Conservation (phyloP, 1,139 yeast species). For the Saccharomyces hybrid region DNA sequence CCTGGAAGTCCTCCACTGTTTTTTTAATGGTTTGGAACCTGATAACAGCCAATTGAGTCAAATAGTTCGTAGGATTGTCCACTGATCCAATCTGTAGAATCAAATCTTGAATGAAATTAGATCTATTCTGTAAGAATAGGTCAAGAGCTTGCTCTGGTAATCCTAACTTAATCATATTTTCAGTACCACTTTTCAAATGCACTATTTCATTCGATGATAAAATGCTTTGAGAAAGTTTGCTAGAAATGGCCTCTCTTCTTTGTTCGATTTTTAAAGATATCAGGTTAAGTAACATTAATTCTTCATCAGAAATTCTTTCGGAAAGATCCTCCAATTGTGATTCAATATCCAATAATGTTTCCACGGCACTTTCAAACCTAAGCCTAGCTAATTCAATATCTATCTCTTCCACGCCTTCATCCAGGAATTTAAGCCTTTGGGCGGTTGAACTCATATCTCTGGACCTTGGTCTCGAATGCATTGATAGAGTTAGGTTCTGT, state of each 20-base stretch:
- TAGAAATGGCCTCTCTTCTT: conserved; percentile 29
- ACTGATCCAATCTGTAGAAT: conserved; percentile 43
- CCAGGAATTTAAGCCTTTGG: conserved; percentile 18
- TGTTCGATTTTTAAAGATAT: conserved; percentile 36
- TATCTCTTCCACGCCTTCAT: conserved; percentile 26
- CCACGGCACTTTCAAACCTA: conserved; percentile 23
- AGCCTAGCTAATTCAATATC: conserved; percentile 25
- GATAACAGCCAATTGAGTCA: conserved; percentile 53
- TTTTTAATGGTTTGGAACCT: conserved; percentile 47
- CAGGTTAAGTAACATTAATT: conserved; percentile 36
- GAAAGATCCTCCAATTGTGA: conserved; percentile 12
- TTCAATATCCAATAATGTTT: conserved; percentile 19
- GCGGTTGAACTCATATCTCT: conserved; percentile 15
- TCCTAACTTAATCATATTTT: conserved; percentile 37
- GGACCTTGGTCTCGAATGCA: conserved; percentile 23
- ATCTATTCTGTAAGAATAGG: conserved; percentile 41
- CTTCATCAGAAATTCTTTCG: conserved; percentile 30
- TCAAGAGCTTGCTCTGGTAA: conserved; percentile 42
- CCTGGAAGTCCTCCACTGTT: conserved; percentile 41
- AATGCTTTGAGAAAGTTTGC: conserved; percentile 33
- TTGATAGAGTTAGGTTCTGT: conserved; percentile 24
- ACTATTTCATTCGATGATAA: conserved; percentile 26
- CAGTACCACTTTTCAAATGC: conserved; percentile 31
- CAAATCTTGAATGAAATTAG: conserved; percentile 38
- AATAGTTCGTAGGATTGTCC: conserved; percentile 48